A percentile compares a stretch with the other conserved stretches of the same genome.
These are phyloP conservation scores for Thelephora terrestris DNA, from an alignment of 1,284 basidiomycete genomes.

Conservation along the genomic window DNA sequence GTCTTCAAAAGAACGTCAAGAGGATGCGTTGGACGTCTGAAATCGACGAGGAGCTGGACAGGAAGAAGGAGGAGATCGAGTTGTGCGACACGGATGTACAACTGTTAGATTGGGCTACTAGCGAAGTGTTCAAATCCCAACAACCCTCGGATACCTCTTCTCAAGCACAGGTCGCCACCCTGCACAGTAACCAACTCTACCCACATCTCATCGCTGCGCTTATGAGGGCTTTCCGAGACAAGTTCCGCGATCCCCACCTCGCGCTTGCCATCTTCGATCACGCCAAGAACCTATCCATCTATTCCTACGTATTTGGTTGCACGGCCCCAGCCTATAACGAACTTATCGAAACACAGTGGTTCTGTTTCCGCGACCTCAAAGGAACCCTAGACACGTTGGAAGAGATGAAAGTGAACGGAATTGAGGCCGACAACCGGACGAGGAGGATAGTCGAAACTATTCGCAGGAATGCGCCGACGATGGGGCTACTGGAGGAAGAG, in stretches of 20 bases:
- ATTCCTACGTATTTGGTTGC: constrained; percentile 81
- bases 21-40: constrained; percentile 40
- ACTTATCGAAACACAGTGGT: constrained; percentile 71
- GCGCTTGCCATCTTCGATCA: constrained; percentile 78
- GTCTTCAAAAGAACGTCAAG: constrained; percentile 39
- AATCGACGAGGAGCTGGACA: constrained; percentile 54
- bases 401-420: constrained; percentile 77
- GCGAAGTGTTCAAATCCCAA: constrained; percentile 58
- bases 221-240: constrained; percentile 67
- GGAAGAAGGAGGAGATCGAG: constrained; percentile 68
- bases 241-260: constrained; percentile 70
- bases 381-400: constrained; percentile 62
- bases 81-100: constrained; percentile 60
- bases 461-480: constrained; percentile 50
- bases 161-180: constrained; percentile 20
- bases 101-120: constrained; percentile 67
- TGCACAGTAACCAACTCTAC: constrained; percentile 53
- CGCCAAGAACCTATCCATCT: constrained; percentile 59
- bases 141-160: constrained; percentile 38
- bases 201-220: constrained; percentile 64
- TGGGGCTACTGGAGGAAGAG: constrained; percentile 41
- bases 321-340: constrained; percentile 81
- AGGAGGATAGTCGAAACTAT: constrained; percentile 52
- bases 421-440: constrained; percentile 55
- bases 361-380: constrained; percentile 67